A percentile compares a stretch with the other conserved stretches of the same genome.
phyloP scores from a whole-genome alignment of 768 basidiomycete species.

The Lactifluus piperatus region DNA sequence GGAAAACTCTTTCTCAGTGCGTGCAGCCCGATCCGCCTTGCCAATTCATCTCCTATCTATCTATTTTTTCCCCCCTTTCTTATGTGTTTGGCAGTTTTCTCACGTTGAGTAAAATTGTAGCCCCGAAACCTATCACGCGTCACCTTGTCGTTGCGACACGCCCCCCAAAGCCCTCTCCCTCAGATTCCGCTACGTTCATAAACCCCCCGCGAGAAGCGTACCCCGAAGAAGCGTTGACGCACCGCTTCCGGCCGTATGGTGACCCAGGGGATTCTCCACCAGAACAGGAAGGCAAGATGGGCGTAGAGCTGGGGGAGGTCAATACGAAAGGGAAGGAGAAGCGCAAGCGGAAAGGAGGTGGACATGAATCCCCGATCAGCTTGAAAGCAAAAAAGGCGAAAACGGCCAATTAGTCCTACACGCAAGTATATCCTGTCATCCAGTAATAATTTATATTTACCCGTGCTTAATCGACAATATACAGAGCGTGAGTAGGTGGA shows the following conservation, averaged over 20 bases:
- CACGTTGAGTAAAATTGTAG: neutral
- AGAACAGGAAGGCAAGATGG: neutral
- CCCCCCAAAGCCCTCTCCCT: constrained; percentile 1
- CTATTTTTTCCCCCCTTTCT: too few species aligned
- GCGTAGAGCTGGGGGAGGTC: neutral
- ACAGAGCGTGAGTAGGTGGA: neutral
- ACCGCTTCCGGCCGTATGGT: constrained; percentile 18
- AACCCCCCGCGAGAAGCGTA: constrained; percentile 17
- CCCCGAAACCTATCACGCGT: constrained; percentile 10
- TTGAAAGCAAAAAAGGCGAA: constrained; percentile 12
- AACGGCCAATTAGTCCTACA: neutral
- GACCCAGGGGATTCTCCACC: constrained; percentile 3
- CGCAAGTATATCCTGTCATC: too few species aligned
- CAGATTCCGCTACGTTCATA: neutral
- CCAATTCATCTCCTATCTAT: neutral
- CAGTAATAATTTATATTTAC: neutral
- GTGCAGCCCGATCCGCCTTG: neutral
- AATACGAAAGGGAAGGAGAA: neutral
- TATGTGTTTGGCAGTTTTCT: neutral
- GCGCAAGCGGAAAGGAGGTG: constrained; percentile 9
- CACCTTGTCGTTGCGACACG: constrained; percentile 14
- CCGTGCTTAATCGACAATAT: neutral
- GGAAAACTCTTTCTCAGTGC: constrained; percentile 18
- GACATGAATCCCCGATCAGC: constrained; percentile 11
- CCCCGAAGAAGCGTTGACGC: constrained; percentile 14